Evolutionary conservation across 768 basidiomycete genomes (phyloP).

Genomic region (Russula lepida): DNA sequence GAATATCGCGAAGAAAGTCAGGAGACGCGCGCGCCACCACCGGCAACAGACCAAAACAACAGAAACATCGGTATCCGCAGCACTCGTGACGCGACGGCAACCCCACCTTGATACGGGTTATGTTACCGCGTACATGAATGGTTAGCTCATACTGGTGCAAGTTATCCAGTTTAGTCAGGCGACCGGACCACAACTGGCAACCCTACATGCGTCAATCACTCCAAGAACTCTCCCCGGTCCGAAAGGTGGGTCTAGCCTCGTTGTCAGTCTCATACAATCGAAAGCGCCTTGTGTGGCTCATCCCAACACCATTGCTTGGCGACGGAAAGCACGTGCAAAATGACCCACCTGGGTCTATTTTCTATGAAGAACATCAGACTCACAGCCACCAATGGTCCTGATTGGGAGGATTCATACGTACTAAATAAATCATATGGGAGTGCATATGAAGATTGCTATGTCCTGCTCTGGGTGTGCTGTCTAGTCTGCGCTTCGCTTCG

Average conservation of each 20-base stretch:
- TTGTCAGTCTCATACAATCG: neutral
- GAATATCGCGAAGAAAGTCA: neutral
- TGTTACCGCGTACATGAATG: neutral
- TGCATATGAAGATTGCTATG: neutral
- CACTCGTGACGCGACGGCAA: neutral
- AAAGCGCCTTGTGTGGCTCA: neutral
- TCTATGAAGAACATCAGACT: slow-evolving; percentile 4
- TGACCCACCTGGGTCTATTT: neutral
- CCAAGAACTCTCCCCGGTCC: neutral
- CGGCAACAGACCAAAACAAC: neutral
- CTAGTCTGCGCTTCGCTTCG: neutral
- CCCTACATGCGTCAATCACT: neutral
- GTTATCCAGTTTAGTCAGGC: neutral
- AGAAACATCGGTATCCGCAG: neutral
- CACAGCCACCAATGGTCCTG: neutral
- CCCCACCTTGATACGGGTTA: neutral
- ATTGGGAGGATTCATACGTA: neutral
- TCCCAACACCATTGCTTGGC: neutral
- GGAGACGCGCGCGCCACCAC: neutral
- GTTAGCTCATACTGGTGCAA: neutral
- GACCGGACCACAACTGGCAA: neutral
- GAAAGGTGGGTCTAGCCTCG: neutral
- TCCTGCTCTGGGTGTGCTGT: neutral
- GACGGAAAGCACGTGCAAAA: neutral
- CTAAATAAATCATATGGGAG: neutral